phyloP scores from a whole-genome alignment of 1,284 basidiomycete genomes.

The Trametes polyzona region DNA sequence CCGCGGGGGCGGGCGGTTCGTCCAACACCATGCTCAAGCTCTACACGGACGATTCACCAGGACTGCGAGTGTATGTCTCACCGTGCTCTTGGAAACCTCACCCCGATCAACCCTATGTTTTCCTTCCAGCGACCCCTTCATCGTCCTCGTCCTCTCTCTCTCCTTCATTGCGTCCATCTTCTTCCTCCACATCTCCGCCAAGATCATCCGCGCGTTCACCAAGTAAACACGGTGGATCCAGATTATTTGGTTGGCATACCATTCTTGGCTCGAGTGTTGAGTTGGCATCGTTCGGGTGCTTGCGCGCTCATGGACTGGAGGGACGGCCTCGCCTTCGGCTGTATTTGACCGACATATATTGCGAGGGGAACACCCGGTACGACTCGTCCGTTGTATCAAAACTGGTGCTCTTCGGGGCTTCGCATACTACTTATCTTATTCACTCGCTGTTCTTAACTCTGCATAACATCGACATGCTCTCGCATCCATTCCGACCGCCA shows the following conservation, averaged over 20 bases:
- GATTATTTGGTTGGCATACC: background rate
- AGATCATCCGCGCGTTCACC: conserved; percentile 89
- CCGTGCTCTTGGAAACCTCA: background rate
- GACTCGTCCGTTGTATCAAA: conserved; percentile 29
- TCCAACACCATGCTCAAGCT: conserved; percentile 98
- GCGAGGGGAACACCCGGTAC: conserved; percentile 19
- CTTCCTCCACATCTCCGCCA: conserved; percentile 97
- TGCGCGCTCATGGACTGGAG: conserved; percentile 16
- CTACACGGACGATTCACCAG: conserved; percentile 97
- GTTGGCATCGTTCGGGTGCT: conserved; percentile 1
- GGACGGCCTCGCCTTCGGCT: conserved; percentile 11
- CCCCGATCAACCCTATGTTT: background rate
- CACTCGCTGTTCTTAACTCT: conserved; percentile 5
- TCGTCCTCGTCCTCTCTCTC: conserved; percentile 95
- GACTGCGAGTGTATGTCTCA: conserved; percentile 88
- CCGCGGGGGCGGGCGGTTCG: conserved; percentile 95
- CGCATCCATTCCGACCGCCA: background rate
- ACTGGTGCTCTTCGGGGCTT: conserved; percentile 23
- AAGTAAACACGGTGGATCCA: conserved; percentile 54
- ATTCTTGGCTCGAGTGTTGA: conserved; percentile 5
- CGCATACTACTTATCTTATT: conserved; percentile 28
- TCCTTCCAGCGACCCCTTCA: conserved; percentile 86
- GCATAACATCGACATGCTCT: no score
- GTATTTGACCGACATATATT: conserved; percentile 10
- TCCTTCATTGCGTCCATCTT: conserved; percentile 99